Evolutionary conservation across 2,329 filamentous ascomycete genomes (phyloP).

Genomic region (Septoria linicola): DNA sequence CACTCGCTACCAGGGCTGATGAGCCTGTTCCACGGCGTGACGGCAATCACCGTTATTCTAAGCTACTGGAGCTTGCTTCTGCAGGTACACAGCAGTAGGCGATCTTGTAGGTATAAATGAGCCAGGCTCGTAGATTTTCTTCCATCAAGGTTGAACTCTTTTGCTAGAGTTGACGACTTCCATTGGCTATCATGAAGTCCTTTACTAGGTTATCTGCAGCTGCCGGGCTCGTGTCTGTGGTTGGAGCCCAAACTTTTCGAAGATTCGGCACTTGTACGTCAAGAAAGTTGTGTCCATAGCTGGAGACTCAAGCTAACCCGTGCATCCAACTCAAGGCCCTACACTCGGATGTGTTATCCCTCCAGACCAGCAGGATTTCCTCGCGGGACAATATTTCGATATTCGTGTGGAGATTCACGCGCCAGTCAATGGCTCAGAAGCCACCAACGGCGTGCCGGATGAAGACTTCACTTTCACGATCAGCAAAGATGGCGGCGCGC

Average conservation of each 20-base stretch:
- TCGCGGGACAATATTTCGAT: conserved; percentile 81
- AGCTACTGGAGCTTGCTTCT: conserved; percentile 10
- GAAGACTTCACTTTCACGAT: conserved; percentile 74
- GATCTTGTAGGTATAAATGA: conserved; percentile 7
- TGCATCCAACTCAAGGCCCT: conserved; percentile 50
- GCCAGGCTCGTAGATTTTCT: not conserved
- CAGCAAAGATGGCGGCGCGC: conserved; percentile 58
- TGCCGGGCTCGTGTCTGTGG: conserved; percentile 14
- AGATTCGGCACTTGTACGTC: conserved; percentile 53
- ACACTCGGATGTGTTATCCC: conserved; percentile 56
- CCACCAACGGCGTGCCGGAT: conserved; percentile 65
- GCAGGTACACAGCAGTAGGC: conserved; percentile 13
- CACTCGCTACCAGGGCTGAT: too few relatives aligned
- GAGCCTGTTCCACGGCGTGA: conserved; percentile 5
- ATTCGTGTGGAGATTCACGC: conserved; percentile 72
- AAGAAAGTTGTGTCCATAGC: conserved; percentile 1
- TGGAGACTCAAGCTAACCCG: conserved; percentile 55
- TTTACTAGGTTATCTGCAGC: conserved; percentile 16
- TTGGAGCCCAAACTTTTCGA: conserved; percentile 53
- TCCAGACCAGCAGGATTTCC: conserved; percentile 70
- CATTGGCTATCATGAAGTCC: conserved; percentile 19
- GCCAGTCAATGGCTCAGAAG: conserved; percentile 69
- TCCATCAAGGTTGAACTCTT: conserved; percentile 24
- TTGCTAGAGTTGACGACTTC: conserved; percentile 4
- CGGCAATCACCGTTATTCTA: not conserved